Conservation (phyloP, 2,329 filamentous ascomycete species). For the Didymella sp. region DNA sequence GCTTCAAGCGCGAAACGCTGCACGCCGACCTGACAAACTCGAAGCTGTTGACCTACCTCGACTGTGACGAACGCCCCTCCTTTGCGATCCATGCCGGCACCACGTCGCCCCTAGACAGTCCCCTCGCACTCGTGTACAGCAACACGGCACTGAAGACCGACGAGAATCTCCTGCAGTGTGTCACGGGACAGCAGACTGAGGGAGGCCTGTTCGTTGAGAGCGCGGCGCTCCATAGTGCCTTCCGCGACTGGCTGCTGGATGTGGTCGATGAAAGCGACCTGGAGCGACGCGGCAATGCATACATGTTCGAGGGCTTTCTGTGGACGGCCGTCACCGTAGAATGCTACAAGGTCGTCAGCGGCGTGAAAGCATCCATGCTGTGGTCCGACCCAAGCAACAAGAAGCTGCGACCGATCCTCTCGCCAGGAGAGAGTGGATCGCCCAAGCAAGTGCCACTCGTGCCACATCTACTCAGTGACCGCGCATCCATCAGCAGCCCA, state of each 20-base stretch:
- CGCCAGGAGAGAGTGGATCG: constrained; percentile 44
- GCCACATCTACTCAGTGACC: not conserved
- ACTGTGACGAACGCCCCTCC: constrained; percentile 34
- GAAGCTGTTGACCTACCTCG: constrained; percentile 32
- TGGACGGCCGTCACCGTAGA: constrained; percentile 38
- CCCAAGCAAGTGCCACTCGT: constrained; percentile 49
- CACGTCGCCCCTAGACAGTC: constrained; percentile 11
- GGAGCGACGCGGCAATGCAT: constrained; percentile 22
- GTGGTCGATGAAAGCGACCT: constrained; percentile 19
- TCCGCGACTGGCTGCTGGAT: constrained; percentile 38
- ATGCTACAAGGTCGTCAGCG: constrained; percentile 41
- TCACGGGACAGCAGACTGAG: constrained; percentile 27
- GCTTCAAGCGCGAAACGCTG: constrained; percentile 12
- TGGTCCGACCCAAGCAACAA: constrained; percentile 17
- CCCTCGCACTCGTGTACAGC: constrained; percentile 32
- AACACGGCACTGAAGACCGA: constrained; percentile 33
- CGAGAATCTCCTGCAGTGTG: constrained; percentile 25
- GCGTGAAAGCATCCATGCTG: constrained; percentile 21
- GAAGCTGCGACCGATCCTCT: not conserved
- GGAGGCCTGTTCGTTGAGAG: constrained; percentile 25
- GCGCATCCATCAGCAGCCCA: not conserved
- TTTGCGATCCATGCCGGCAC: constrained; percentile 30
- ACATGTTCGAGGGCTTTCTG: constrained; percentile 35
- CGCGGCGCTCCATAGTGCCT: constrained; percentile 29
- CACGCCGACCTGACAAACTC: constrained; percentile 20